Conservation (phyloP, 257 asterid genomes). For the Nyctanthes arbortristis region DNA sequence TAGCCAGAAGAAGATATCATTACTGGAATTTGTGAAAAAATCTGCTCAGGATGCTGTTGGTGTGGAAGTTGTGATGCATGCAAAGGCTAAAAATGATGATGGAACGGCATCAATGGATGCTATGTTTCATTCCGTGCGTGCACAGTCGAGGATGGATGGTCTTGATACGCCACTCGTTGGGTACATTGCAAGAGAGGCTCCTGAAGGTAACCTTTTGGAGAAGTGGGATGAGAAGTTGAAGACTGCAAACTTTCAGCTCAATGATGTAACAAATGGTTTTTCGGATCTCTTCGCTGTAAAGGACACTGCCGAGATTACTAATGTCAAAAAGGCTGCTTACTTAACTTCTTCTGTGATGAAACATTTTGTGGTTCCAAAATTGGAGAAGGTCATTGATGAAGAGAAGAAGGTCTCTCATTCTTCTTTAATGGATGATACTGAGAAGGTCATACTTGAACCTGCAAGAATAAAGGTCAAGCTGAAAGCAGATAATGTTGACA, state of each 20-base stretch:
- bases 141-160: conserved; percentile 33
- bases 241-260: conserved; percentile 39
- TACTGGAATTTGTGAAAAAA: conserved; percentile 50
- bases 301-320: conserved; percentile 51
- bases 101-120: conserved; percentile 55
- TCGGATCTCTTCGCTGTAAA: conserved; percentile 66
- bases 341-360: conserved; percentile 66
- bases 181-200: conserved; percentile 52
- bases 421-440: conserved; percentile 68
- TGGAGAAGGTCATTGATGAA: conserved; percentile 64
- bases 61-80: conserved; percentile 47
- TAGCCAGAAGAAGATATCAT: conserved; percentile 57
- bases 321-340: conserved; percentile 64
- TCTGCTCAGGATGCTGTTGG: conserved; percentile 46
- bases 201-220: conserved; percentile 64
- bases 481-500: conserved; percentile 75
- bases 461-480: conserved; percentile 59
- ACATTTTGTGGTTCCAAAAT: conserved; percentile 61
- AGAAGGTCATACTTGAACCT: conserved; percentile 69
- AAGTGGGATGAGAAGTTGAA: conserved; percentile 59
- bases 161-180: conserved; percentile 43
- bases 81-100: conserved; percentile 50
- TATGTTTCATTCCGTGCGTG: conserved; percentile 35
- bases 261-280: conserved; percentile 59
- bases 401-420: conserved; percentile 74